Evolutionary conservation across 441 rosid species (phyloP).

Genomic region (Euphorbia schlechtendalii): DNA sequence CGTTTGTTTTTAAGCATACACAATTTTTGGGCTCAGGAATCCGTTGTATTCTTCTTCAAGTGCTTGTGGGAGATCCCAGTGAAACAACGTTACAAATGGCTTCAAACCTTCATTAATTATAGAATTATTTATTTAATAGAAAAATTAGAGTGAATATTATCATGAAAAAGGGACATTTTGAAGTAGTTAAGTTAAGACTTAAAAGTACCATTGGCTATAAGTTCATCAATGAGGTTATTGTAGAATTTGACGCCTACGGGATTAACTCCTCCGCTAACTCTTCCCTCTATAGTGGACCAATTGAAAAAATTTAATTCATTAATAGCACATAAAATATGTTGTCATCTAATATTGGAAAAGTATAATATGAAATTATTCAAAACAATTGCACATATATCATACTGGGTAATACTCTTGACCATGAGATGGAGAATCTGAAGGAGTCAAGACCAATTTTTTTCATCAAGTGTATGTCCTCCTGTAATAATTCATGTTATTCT

Average conservation of each 20-base stretch:
- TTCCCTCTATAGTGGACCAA: conserved; percentile 32
- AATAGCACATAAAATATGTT: not conserved
- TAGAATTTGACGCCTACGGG: conserved; percentile 44
- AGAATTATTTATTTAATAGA: too few relatives aligned
- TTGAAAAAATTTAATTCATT: not conserved
- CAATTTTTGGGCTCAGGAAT: conserved; percentile 20
- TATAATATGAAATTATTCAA: too few relatives aligned
- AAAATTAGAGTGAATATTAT: too few relatives aligned
- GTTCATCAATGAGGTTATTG: conserved; percentile 57
- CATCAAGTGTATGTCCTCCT: conserved; percentile 44
- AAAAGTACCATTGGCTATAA: conserved; percentile 36
- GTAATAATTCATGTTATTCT: not conserved
- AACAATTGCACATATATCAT: not conserved
- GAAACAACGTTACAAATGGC: conserved; percentile 34
- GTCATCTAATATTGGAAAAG: not conserved
- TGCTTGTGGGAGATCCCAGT: conserved; percentile 31
- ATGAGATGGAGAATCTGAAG: conserved; percentile 57
- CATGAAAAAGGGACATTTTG: too few relatives aligned
- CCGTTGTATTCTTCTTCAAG: conserved; percentile 31
- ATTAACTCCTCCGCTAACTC: conserved; percentile 47
- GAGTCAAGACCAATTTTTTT: conserved; percentile 45
- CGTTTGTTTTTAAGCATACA: conserved; percentile 19
- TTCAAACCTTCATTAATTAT: conserved; percentile 10
- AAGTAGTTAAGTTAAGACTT: not conserved
- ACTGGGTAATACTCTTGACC: conserved; percentile 58